These are phyloP conservation scores for Oidiodendron maius DNA, from an alignment of 495 filamentous ascomycete genomes.

Conservation along the genomic window DNA sequence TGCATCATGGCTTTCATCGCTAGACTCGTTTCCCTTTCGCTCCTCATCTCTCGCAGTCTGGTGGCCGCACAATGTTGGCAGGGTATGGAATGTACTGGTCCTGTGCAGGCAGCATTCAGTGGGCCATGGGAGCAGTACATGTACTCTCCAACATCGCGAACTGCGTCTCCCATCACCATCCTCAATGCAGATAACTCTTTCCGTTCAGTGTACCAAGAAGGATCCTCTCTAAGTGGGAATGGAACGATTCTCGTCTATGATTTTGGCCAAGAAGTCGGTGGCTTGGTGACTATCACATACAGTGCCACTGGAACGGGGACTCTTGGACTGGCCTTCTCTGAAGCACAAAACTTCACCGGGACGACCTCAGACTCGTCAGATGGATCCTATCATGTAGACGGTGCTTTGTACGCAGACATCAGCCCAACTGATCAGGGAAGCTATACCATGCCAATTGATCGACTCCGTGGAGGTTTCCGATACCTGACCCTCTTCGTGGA, in stretches of 20 bases:
- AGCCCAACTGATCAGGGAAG: conserved; percentile 23
- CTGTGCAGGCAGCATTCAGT: conserved; percentile 41
- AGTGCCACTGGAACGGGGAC: conserved; percentile 37
- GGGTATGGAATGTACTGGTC: conserved; percentile 48
- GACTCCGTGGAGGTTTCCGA: conserved; percentile 52
- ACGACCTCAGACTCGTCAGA: conserved; percentile 52
- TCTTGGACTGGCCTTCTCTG: conserved; percentile 55
- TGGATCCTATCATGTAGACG: conserved; percentile 43
- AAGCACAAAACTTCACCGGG: conserved; percentile 58
- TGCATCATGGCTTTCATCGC: too few relatives aligned
- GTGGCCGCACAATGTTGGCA: conserved; percentile 46
- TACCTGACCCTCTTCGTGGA: conserved; percentile 50
- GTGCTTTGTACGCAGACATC: conserved; percentile 46
- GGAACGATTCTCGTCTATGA: conserved; percentile 47
- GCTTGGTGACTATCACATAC: conserved; percentile 46
- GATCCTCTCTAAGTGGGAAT: conserved; percentile 33
- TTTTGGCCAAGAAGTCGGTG: conserved; percentile 53
- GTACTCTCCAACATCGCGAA: conserved; percentile 50
- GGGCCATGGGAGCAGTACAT: conserved; percentile 58
- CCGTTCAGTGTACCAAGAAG: conserved; percentile 24
- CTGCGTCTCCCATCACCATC: conserved; percentile 34
- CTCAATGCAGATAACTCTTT: background rate
- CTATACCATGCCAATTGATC: conserved; percentile 47
- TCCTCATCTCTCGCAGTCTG: too few relatives aligned
- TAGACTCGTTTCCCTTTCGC: too few relatives aligned